phyloP scores from a whole-genome alignment of 352 stramenopile genomes.

The Phytophthora colocasiae region DNA sequence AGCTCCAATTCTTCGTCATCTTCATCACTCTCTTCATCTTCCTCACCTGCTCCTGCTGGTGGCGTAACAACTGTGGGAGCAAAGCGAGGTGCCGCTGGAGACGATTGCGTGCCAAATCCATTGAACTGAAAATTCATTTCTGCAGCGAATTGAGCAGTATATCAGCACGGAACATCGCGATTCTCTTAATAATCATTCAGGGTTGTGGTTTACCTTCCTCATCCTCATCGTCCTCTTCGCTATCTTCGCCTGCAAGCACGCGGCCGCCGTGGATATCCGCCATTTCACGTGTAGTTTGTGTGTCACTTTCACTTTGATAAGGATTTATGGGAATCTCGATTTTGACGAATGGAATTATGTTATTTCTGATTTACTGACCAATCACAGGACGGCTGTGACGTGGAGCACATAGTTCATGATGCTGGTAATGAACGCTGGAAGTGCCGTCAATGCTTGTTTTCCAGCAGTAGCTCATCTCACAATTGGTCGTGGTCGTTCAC shows the following conservation, averaged over 20 bases:
- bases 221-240: conserved; percentile 80
- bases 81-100: conserved; percentile 38
- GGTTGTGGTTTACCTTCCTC: conserved; percentile 40
- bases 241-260: conserved; percentile 81
- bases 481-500: not conserved
- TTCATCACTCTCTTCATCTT: conserved; percentile 50
- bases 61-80: conserved; percentile 32
- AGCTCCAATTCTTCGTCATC: conserved; percentile 24
- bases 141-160: not conserved
- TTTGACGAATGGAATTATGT: conserved; percentile 27
- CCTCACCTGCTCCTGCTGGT: conserved; percentile 19
- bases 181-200: not conserved
- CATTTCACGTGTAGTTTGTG: conserved; percentile 30
- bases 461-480: not conserved
- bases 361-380: conserved; percentile 17
- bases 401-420: not conserved
- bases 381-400: not conserved
- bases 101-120: conserved; percentile 37
- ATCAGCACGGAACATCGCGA: conserved; percentile 1
- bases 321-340: not conserved
- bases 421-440: not conserved
- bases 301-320: not conserved
- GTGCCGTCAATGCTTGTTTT: not conserved
- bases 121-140: conserved; percentile 66
- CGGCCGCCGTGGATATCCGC: conserved; percentile 64